These are phyloP conservation scores for Miamiensis avidus DNA, from an alignment of 169 alveolate genomes.

Conservation along the genomic window DNA sequence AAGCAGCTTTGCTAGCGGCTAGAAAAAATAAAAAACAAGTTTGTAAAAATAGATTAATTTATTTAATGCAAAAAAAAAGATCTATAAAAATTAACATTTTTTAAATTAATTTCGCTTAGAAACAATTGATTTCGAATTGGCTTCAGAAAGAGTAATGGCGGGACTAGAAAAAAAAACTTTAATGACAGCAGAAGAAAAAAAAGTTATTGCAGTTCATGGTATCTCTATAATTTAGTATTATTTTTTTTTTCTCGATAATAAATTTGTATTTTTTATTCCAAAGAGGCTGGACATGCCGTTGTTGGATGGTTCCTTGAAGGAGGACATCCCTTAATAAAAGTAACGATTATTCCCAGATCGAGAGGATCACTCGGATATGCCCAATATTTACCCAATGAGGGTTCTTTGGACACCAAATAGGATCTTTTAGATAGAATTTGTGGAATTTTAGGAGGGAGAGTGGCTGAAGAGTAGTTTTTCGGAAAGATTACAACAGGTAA, in stretches of 20 bases:
- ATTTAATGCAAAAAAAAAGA: conserved; percentile 11
- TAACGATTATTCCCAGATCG: conserved; percentile 95
- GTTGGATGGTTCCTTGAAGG: conserved; percentile 97
- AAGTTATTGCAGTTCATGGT: conserved; percentile 96
- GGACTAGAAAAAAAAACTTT: conserved; percentile 93
- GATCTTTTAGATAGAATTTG: conserved; percentile 95
- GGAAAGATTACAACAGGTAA: conserved; percentile 90
- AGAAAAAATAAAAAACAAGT: conserved; percentile 80
- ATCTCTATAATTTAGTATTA: too few relatives aligned
- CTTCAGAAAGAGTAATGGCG: conserved; percentile 96
- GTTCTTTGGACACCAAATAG: conserved; percentile 89
- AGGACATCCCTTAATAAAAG: conserved; percentile 94
- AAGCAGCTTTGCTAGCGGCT: conserved; percentile 98
- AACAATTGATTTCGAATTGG: conserved; percentile 89
- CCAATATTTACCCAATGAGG: conserved; percentile 95
- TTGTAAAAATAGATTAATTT: conserved; percentile 9
- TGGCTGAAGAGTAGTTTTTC: conserved; percentile 95
- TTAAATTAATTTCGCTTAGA: conserved; percentile 27
- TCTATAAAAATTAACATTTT: conserved; percentile 5
- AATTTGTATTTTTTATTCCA: too few relatives aligned
- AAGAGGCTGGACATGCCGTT: conserved; percentile 99
- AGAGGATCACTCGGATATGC: conserved; percentile 98
- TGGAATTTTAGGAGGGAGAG: conserved; percentile 96
- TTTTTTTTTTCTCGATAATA: too few relatives aligned
- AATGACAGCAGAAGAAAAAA: conserved; percentile 89